Percentiles rank a stretch among this genome's conserved stretches.
Evolutionary conservation across 129 eudicot species (phyloP).

Genomic region (Centaurea solstitialis): DNA sequence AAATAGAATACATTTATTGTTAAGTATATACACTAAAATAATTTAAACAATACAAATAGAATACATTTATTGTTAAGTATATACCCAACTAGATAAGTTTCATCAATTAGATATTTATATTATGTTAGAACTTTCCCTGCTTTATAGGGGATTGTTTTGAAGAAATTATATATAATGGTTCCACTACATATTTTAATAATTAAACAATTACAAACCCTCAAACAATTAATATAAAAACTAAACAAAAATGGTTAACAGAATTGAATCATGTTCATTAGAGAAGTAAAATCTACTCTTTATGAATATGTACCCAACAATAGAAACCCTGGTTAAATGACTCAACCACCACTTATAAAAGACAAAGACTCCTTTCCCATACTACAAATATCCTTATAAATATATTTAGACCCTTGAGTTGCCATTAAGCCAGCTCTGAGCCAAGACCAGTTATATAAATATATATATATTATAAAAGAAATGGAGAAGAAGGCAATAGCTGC

Average conservation of each 20-base stretch:
- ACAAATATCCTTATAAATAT: conserved; percentile 23
- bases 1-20: background rate
- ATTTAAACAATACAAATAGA: background rate
- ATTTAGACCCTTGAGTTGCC: conserved; percentile 18
- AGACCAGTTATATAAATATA: background rate
- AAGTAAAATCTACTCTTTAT: conserved; percentile 14
- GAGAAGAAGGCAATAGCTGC: conserved; percentile 15
- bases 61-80: background rate
- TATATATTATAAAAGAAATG: conserved; percentile 19
- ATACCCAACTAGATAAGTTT: too few relatives aligned
- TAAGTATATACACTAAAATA: background rate
- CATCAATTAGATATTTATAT: background rate
- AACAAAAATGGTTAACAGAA: too few relatives aligned
- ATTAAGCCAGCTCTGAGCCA: conserved; percentile 10
- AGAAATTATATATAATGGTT: background rate
- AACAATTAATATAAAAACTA: background rate
- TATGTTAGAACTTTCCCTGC: background rate
- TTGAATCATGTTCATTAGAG: background rate
- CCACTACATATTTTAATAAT: background rate
- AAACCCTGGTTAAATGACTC: conserved; percentile 21
- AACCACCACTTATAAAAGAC: conserved; percentile 34
- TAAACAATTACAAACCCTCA: background rate
- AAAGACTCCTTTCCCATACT: conserved; percentile 20
- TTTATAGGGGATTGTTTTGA: background rate
- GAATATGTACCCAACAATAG: conserved; percentile 3